A percentile compares a stretch with the other conserved stretches of the same genome.
These are phyloP conservation scores for Phytophthora sansomeana DNA, from an alignment of 352 stramenopile genomes.

Conservation along the genomic window DNA sequence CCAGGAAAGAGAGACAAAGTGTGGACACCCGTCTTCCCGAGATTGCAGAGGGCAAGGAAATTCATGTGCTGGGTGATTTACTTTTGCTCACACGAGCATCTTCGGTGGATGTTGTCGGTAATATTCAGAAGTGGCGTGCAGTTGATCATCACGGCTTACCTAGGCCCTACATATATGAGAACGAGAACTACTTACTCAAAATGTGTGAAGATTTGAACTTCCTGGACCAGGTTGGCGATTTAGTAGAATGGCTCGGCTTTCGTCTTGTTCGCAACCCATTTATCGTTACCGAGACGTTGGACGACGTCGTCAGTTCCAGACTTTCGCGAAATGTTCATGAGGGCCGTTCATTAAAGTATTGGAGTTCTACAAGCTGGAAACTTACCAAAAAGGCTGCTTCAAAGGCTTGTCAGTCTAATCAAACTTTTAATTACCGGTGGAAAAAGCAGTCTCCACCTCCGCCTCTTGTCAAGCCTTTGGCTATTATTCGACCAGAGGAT, in stretches of 20 bases:
- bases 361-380: slow-evolving; percentile 34
- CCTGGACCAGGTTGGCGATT: slow-evolving; percentile 41
- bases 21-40: not conserved
- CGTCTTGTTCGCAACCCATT: slow-evolving; percentile 63
- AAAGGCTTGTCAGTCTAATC: not conserved
- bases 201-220: slow-evolving; percentile 71
- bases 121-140: slow-evolving; percentile 48
- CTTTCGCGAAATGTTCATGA: slow-evolving; percentile 25
- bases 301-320: slow-evolving; percentile 31
- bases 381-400: slow-evolving; percentile 11
- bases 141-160: slow-evolving; percentile 45
- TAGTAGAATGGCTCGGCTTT: slow-evolving; percentile 69
- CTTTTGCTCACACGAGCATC: slow-evolving; percentile 57
- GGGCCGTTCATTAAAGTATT: slow-evolving; percentile 38
- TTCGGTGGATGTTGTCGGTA: slow-evolving; percentile 68
- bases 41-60: slow-evolving; percentile 50
- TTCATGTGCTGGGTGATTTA: slow-evolving; percentile 64
- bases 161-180: slow-evolving; percentile 45
- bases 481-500: slow-evolving; percentile 56
- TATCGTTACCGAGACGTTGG: slow-evolving; percentile 45
- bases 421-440: slow-evolving; percentile 9
- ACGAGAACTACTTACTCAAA: slow-evolving; percentile 58
- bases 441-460: slow-evolving; percentile 26
- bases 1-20: not conserved
- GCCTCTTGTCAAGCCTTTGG: slow-evolving; percentile 50